phyloP scores from a whole-genome alignment of 305 asterid genomes.

The Lippia alba region DNA sequence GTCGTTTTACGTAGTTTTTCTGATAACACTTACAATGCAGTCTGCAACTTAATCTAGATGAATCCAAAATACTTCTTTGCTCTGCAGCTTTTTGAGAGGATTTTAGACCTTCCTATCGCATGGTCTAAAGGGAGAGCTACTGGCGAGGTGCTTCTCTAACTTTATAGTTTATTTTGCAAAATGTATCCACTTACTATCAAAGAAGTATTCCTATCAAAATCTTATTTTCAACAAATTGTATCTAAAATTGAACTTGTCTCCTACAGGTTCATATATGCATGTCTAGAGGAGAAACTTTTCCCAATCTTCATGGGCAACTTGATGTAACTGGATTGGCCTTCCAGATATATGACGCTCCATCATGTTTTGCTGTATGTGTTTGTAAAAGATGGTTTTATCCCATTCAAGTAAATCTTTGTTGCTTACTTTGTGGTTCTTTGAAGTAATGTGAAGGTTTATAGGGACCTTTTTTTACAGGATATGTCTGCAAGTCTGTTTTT shows the following conservation, averaged over 20 bases:
- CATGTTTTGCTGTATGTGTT: slow-evolving; percentile 78
- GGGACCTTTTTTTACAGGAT: slow-evolving; percentile 58
- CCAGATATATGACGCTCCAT: slow-evolving; percentile 91
- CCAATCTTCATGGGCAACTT: slow-evolving; percentile 98
- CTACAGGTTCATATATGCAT: slow-evolving; percentile 98
- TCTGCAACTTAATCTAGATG: slow-evolving; percentile 33
- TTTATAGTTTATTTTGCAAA: slow-evolving; percentile 34
- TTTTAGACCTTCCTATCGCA: slow-evolving; percentile 90
- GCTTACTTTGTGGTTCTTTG: slow-evolving; percentile 1
- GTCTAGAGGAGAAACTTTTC: slow-evolving; percentile 94
- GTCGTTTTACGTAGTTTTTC: slow-evolving; percentile 30
- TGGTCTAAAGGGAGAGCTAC: slow-evolving; percentile 99
- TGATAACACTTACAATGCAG: slow-evolving; percentile 27
- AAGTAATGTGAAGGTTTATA: slow-evolving; percentile 26
- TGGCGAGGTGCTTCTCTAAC: slow-evolving; percentile 92
- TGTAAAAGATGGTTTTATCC: slow-evolving; percentile 29
- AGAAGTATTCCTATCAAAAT: slow-evolving; percentile 22
- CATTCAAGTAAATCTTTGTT: slow-evolving; percentile 7
- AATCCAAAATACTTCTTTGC: slow-evolving; percentile 38
- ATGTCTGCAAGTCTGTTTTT: slow-evolving; percentile 88
- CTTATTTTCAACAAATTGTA: slow-evolving; percentile 23
- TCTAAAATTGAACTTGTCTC: slow-evolving; percentile 28
- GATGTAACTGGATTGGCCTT: slow-evolving; percentile 93
- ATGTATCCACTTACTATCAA: slow-evolving; percentile 22
- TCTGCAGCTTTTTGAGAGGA: slow-evolving; percentile 91